Base-by-base conservation (phyloP, 1,139 yeast genomes). In the Yamadazyma conglobata region DNA sequence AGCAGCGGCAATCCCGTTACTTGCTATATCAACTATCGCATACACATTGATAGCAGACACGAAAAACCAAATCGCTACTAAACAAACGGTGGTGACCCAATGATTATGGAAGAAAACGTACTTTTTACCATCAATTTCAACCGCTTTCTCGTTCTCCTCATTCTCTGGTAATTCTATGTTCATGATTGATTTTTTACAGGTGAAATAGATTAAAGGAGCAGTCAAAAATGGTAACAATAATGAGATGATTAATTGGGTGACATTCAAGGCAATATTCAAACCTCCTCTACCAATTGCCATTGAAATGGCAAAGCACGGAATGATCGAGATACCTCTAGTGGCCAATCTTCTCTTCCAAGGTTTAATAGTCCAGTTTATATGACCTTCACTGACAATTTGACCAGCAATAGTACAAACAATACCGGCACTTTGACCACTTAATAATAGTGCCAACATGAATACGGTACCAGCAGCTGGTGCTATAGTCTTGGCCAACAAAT, bases 321-420 rank as follows among this genome's bases (percentile, higher is more conserved):
- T 50, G 30, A 85, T 77, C 0, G 93, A 78, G 37, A 85, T 75
- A 11, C 71, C 58, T 56, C 95, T 68, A 0, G 94, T 85, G 13
- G 77, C 66, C 4, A 85, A 50, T 46, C 94, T 65, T 52, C 94
- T 69, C 28, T 79, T 50, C 94, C 84, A 73, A 2, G 91, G 89
- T 28, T 73, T 64, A 17, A 82, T 46, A 1, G 76, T 66, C 93
- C 91, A 83, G 39, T 81, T 74, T 27, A 83, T 60, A 47, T 82
- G 83, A 0, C 93, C 93, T 52, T 83, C 93, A 33, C 86, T 77
- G 8, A 83, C 82, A 54, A 83, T 78, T 55, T 83, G 89, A 2
- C 91, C 91, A 2, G 89, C 79, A 57, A 85, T 80, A 0, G 95
- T 85, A 52, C 94, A 85, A 2, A 85, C 89, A 36, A 85, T 79